Percentiles rank a stretch among this genome's conserved stretches.
These are phyloP conservation scores for Rhizopogon rudus DNA, from an alignment of 768 basidiomycete genomes.

Conservation along the genomic window DNA sequence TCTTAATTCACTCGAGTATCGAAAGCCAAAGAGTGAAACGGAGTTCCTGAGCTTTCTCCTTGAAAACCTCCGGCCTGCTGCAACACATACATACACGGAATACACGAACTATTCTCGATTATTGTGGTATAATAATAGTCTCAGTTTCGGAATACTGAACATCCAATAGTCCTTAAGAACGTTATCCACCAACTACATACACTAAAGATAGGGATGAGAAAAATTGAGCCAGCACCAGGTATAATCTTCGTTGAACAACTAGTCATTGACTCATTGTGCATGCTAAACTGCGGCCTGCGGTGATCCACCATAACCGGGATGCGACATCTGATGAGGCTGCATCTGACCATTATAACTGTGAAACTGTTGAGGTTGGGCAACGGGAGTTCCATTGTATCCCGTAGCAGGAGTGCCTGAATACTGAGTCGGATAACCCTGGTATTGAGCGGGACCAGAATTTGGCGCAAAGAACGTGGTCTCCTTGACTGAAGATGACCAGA, in stretches of 20 bases:
- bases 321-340: background rate
- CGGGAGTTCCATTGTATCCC: constrained; percentile 1
- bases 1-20: too few species aligned
- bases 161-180: background rate
- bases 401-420: constrained; percentile 7
- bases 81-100: too few species aligned
- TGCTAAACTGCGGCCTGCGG: background rate
- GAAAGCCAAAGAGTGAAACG: too few species aligned
- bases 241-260: background rate
- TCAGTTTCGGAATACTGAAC: background rate
- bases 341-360: background rate
- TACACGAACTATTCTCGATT: too few species aligned
- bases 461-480: constrained; percentile 19
- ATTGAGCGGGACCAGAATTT: constrained; percentile 3
- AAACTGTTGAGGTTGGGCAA: constrained; percentile 1
- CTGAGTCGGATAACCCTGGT: constrained; percentile 13
- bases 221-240: background rate
- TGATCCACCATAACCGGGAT: too few species aligned
- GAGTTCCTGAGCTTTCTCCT: too few species aligned
- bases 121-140: too few species aligned
- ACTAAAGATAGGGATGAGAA: background rate
- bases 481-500: constrained; percentile 31
- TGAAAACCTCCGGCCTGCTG: too few species aligned
- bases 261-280: background rate
- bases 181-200: background rate